phyloP scores from a whole-genome alignment of 306 rosid genomes.

The Lotus japonicus region DNA sequence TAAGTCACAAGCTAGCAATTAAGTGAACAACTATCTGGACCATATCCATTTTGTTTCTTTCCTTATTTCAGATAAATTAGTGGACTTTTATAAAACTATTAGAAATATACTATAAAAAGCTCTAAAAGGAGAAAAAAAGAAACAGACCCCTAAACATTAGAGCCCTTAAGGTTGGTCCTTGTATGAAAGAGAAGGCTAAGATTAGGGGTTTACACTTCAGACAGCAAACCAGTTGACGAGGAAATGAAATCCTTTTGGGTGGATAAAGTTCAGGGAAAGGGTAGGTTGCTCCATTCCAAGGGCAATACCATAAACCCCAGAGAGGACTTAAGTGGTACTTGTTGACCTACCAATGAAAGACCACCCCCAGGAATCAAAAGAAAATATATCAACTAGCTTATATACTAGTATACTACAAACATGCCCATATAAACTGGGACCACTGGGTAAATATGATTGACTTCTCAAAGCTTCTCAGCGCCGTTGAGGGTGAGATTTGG shows the following conservation, averaged over 20 bases:
- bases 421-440: background rate
- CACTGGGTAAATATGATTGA: background rate
- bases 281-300: background rate
- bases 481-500: too few species aligned
- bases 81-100: background rate
- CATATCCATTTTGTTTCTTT: background rate
- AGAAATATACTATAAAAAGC: background rate
- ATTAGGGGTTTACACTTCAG: background rate
- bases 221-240: background rate
- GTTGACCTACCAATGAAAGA: background rate
- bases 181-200: constrained; percentile 3
- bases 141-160: background rate
- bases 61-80: background rate
- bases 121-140: background rate
- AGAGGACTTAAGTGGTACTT: background rate
- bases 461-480: too few species aligned
- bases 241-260: background rate
- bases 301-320: background rate
- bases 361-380: background rate
- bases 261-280: background rate
- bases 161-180: background rate
- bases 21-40: background rate
- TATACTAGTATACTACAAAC: background rate
- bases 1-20: constrained; percentile 14
- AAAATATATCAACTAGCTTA: background rate